Evolutionary conservation across 2,329 filamentous ascomycete species (phyloP).

Genomic region (Exophiala aquamarina): DNA sequence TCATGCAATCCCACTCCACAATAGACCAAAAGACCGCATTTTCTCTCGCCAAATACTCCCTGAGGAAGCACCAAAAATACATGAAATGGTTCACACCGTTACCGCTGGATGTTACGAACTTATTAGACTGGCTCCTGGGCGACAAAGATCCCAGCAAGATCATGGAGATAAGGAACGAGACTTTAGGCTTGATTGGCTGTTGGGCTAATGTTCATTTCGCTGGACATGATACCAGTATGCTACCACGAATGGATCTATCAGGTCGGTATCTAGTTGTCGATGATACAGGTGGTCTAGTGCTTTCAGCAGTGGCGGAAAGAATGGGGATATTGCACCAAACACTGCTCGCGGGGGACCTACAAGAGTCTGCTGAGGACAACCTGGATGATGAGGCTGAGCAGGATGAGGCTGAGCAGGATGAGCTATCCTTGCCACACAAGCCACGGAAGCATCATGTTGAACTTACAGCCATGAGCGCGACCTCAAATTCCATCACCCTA

Average conservation of each 20-base stretch:
- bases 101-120: conserved; percentile 74
- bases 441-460: conserved; percentile 29
- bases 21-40: conserved; percentile 94
- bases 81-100: conserved; percentile 81
- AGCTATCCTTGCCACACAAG: conserved; percentile 29
- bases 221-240: conserved; percentile 34
- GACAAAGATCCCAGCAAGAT: conserved; percentile 80
- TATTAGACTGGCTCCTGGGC: conserved; percentile 74
- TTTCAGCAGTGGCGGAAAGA: conserved; percentile 81
- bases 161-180: conserved; percentile 83
- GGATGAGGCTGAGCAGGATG: conserved; percentile 3
- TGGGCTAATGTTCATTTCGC: conserved; percentile 81
- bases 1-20: conserved; percentile 83
- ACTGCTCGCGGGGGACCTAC: conserved; percentile 20
- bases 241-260: conserved; percentile 27
- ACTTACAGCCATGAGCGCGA: conserved; percentile 50
- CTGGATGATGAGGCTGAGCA: conserved; percentile 15
- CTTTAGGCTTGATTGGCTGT: conserved; percentile 75
- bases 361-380: conserved; percentile 12
- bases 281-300: conserved; percentile 79
- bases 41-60: conserved; percentile 91
- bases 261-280: conserved; percentile 77
- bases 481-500: conserved; percentile 74
- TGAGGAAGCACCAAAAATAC: conserved; percentile 93
- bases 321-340: conserved; percentile 74